Conservation (phyloP, 2,329 filamentous ascomycete species). For the Akanthomyces uredinophilus region DNA sequence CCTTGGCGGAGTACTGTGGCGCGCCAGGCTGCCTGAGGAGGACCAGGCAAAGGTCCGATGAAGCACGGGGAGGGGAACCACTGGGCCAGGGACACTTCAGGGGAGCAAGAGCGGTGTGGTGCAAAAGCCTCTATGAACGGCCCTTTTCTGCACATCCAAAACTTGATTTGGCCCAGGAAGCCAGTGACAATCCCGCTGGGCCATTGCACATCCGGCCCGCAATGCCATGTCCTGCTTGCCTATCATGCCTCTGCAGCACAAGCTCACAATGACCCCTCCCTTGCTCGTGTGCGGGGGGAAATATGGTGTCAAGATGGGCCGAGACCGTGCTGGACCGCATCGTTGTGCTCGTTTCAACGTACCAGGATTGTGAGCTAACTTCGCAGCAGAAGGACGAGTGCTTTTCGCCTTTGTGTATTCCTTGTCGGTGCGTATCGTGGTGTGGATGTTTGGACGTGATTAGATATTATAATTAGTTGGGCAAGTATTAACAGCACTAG, state of each 20-base stretch:
- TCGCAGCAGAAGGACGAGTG: too few species aligned
- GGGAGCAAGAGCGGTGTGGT: background rate
- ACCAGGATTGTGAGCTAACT: background rate
- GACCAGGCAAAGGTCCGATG: background rate
- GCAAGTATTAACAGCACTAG: too few species aligned
- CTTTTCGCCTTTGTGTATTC: too few species aligned
- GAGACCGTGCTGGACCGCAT: background rate
- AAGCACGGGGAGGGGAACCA: background rate
- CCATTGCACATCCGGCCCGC: background rate
- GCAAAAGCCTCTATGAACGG: background rate
- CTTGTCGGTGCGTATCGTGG: background rate
- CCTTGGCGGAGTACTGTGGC: background rate
- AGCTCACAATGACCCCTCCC: background rate
- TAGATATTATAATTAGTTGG: too few species aligned
- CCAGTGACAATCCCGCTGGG: background rate
- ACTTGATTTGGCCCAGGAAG: background rate
- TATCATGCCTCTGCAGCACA: background rate
- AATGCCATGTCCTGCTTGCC: background rate
- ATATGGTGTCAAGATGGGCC: background rate
- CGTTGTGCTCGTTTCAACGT: background rate
- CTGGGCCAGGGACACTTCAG: background rate
- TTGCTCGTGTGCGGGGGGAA: background rate
- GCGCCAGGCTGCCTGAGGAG: background rate
- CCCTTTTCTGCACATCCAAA: background rate
- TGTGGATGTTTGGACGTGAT: too few species aligned